Evolutionary conservation across 1,284 basidiomycete genomes (phyloP).

Genomic region (Rhizoctonia solani): DNA sequence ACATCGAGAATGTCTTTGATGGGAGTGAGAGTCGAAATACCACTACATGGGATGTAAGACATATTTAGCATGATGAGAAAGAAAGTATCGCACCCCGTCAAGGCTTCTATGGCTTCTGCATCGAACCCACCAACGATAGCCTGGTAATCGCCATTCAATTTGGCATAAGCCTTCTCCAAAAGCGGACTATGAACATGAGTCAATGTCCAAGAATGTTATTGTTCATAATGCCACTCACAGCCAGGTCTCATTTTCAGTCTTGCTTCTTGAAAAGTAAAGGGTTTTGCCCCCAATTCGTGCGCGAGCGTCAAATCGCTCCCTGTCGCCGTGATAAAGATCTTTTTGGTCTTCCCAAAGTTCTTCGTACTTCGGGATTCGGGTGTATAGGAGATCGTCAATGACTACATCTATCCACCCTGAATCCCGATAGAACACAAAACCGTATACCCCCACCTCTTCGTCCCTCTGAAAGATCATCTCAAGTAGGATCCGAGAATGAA

Average conservation of each 20-base stretch:
- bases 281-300: conserved; percentile 34
- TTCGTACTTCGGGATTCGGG: conserved; percentile 35
- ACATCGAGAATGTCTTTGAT: conserved; percentile 38
- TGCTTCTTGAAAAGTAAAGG: conserved; percentile 36
- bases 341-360: conserved; percentile 30
- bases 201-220: background rate
- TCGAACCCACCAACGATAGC: conserved; percentile 50
- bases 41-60: background rate
- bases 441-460: conserved; percentile 58
- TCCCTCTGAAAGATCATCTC: conserved; percentile 49
- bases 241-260: conserved; percentile 40
- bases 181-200: conserved; percentile 20
- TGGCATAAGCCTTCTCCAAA: conserved; percentile 39
- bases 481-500: background rate
- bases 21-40: conserved; percentile 33
- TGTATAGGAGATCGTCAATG: conserved; percentile 37
- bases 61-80: background rate
- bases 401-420: conserved; percentile 38
- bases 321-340: conserved; percentile 35
- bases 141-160: conserved; percentile 52
- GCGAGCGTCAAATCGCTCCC: conserved; percentile 16
- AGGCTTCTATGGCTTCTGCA: conserved; percentile 55
- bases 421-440: conserved; percentile 42
- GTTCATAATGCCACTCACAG: conserved; percentile 26
- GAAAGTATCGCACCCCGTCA: conserved; percentile 47